These are phyloP conservation scores for Endocarpon pusillum DNA, from an alignment of 495 filamentous ascomycete species.

Conservation along the genomic window DNA sequence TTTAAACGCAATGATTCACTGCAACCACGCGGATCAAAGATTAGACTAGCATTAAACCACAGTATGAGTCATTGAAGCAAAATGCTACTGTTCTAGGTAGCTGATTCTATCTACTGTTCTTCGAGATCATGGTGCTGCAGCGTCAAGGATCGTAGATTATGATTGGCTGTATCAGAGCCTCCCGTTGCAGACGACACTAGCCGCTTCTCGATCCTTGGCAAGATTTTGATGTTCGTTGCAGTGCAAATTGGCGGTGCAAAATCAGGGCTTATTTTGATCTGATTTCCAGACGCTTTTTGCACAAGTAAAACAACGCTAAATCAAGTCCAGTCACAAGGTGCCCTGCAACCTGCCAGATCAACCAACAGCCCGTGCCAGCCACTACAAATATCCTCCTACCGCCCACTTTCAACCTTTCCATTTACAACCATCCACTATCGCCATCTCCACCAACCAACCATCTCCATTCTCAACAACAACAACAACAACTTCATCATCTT, in stretches of 20 bases:
- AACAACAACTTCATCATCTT: conserved; percentile 13
- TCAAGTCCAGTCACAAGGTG: too few relatives aligned
- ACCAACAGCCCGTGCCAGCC: conserved; percentile 17
- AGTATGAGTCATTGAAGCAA: too few relatives aligned
- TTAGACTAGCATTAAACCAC: conserved; percentile 3
- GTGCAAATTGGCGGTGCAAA: conserved; percentile 18
- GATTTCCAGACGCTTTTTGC: conserved; percentile 17
- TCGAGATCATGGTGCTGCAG: conserved; percentile 1
- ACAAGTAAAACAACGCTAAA: neutral
- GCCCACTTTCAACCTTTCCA: conserved; percentile 30
- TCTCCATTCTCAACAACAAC: conserved; percentile 32
- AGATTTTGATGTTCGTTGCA: conserved; percentile 15
- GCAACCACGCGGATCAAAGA: conserved; percentile 15
- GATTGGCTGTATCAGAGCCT: conserved; percentile 22
- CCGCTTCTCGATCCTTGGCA: conserved; percentile 22
- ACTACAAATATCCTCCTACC: conserved; percentile 35
- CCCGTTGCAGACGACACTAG: neutral
- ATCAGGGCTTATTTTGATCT: conserved; percentile 22
- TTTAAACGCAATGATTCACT: too few relatives aligned
- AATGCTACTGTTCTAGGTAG: too few relatives aligned
- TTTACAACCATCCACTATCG: conserved; percentile 20
- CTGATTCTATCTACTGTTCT: neutral
- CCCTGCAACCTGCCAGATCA: conserved; percentile 24
- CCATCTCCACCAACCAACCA: conserved; percentile 30
- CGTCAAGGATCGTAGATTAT: conserved; percentile 23